Conservation (phyloP, 208 protist species). For the Leishmania gerbilli region DNA sequence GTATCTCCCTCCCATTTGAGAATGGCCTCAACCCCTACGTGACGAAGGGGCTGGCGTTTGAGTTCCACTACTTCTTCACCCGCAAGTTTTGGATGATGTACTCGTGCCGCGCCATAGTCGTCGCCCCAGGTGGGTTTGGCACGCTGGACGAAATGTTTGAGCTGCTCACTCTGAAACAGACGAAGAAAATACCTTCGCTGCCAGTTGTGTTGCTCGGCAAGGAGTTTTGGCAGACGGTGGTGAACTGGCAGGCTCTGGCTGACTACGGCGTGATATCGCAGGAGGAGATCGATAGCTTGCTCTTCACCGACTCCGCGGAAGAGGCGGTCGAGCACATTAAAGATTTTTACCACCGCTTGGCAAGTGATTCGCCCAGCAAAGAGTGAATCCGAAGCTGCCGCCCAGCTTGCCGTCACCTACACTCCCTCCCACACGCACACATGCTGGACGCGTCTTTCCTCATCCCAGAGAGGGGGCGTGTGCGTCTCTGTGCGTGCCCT, state of each 20-base stretch:
- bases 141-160: conserved; percentile 94
- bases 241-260: conserved; percentile 89
- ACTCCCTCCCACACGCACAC: neutral
- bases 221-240: conserved; percentile 86
- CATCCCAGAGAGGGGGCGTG: neutral
- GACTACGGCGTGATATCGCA: conserved; percentile 90
- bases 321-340: conserved; percentile 84
- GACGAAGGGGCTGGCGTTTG: conserved; percentile 85
- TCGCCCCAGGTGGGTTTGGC: conserved; percentile 91
- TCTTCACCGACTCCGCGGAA: conserved; percentile 86
- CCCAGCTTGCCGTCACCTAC: neutral
- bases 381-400: neutral
- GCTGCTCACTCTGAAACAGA: conserved; percentile 91
- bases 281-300: conserved; percentile 76
- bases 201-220: conserved; percentile 87
- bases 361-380: neutral
- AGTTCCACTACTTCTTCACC: conserved; percentile 96
- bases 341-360: conserved; percentile 48
- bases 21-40: conserved; percentile 92
- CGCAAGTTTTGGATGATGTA: conserved; percentile 97
- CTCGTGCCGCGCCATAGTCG: conserved; percentile 88
- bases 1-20: conserved; percentile 94
- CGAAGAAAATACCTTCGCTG: conserved; percentile 84
- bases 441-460: neutral
- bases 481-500: conserved; percentile 3